A percentile compares a stretch with the other conserved stretches of the same genome.
Conservation (phyloP, 805 yeast genomes). For the Pichia pseudocactophila region DNA sequence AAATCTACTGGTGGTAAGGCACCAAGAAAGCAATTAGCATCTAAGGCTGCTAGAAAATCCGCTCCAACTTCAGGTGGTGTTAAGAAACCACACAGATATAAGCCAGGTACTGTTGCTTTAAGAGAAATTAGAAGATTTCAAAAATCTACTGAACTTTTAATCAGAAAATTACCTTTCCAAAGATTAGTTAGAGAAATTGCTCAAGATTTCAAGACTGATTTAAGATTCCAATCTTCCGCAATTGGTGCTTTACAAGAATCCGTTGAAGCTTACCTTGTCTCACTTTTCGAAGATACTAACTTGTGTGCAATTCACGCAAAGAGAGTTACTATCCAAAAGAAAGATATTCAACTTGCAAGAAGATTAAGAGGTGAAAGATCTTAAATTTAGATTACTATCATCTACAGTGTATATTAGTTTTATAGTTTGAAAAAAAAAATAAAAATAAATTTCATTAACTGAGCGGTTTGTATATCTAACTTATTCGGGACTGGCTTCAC, state of each 20-base stretch:
- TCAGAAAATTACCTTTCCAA: slow-evolving; percentile 96
- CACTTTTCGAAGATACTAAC: slow-evolving; percentile 95
- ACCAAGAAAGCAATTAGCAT: slow-evolving; percentile 88
- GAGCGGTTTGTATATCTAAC: too few species aligned
- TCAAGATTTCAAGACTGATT: slow-evolving; percentile 85
- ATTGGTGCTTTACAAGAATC: slow-evolving; percentile 98
- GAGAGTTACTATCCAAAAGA: slow-evolving; percentile 97
- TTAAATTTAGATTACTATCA: slow-evolving; percentile 27
- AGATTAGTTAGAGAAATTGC: slow-evolving; percentile 95
- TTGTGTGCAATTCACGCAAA: slow-evolving; percentile 98
- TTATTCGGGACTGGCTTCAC: too few species aligned
- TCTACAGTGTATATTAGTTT: slow-evolving; percentile 17
- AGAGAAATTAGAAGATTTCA: slow-evolving; percentile 98
- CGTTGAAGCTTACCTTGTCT: slow-evolving; percentile 95
- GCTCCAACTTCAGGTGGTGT: slow-evolving; percentile 92
- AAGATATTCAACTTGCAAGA: slow-evolving; percentile 96
- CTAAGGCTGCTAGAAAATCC: slow-evolving; percentile 88
- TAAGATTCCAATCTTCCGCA: slow-evolving; percentile 96
- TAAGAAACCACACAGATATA: slow-evolving; percentile 91
- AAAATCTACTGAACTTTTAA: slow-evolving; percentile 88
- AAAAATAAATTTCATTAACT: not conserved
- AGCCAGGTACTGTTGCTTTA: slow-evolving; percentile 95
- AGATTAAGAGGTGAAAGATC: slow-evolving; percentile 97
- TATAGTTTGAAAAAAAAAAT: slow-evolving; percentile 5
- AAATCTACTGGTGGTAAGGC: slow-evolving; percentile 94